A percentile compares a stretch with the other conserved stretches of the same genome.
Conservation (phyloP, 805 yeast species). For the Monosporozyma servazzii region DNA sequence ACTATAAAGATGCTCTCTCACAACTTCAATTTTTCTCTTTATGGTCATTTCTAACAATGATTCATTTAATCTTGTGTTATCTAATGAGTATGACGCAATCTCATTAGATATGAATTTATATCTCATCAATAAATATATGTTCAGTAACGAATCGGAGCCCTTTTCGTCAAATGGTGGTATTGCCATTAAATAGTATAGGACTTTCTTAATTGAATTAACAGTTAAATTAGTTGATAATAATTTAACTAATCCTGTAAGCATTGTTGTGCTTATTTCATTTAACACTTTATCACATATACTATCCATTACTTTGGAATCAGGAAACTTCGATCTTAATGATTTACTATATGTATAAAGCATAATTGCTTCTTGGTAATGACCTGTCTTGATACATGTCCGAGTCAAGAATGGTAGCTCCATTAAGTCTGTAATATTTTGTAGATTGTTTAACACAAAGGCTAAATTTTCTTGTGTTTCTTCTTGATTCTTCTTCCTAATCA, state of each 20-base stretch:
- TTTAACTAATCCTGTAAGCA: conserved; percentile 64
- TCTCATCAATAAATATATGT: conserved; percentile 60
- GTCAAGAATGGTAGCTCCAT: conserved; percentile 79
- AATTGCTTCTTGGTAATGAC: conserved; percentile 82
- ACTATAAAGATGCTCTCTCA: conserved; percentile 52
- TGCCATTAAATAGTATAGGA: conserved; percentile 64
- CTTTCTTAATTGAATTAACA: conserved; percentile 70
- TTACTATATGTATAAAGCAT: conserved; percentile 71
- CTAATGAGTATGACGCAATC: conserved; percentile 34
- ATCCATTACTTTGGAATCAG: conserved; percentile 30
- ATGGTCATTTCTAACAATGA: conserved; percentile 30
- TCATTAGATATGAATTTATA: conserved; percentile 58
- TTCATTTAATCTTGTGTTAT: conserved; percentile 10
- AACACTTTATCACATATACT: conserved; percentile 19
- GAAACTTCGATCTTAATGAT: conserved; percentile 61
- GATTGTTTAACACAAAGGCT: conserved; percentile 43
- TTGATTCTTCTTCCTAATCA: conserved; percentile 6
- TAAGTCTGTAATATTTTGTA: conserved; percentile 66
- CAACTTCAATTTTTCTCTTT: conserved; percentile 72
- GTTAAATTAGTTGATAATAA: conserved; percentile 67
- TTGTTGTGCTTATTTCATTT: conserved; percentile 34
- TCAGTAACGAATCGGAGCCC: conserved; percentile 31
- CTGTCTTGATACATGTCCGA: conserved; percentile 73
- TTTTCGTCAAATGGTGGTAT: conserved; percentile 43
- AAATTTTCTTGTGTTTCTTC: conserved; percentile 9